A percentile compares a stretch with the other conserved stretches of the same genome.
Conservation (phyloP, 1,284 basidiomycete genomes). For the Farysia itapuensis region DNA sequence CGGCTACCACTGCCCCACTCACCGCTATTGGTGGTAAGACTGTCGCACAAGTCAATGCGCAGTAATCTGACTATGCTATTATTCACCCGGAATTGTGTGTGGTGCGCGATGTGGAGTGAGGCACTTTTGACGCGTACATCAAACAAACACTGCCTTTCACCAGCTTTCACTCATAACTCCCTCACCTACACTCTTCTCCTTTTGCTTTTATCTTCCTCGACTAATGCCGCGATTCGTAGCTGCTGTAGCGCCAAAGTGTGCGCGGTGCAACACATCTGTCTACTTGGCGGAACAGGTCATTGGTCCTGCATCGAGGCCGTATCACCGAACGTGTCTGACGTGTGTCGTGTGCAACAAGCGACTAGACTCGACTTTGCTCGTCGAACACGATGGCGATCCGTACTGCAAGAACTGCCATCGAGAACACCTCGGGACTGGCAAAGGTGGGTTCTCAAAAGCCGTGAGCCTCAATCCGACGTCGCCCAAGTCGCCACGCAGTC, state of each 20-base stretch:
- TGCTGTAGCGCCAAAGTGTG: conserved; percentile 53
- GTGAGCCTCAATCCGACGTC: conserved; percentile 49
- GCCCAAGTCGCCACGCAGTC: conserved; percentile 30
- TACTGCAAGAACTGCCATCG: conserved; percentile 58
- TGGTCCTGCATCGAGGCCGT: conserved; percentile 52
- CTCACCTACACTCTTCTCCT: too few relatives aligned
- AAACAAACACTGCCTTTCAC: too few relatives aligned
- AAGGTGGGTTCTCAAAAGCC: conserved; percentile 53
- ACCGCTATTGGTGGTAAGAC: conserved; percentile 35
- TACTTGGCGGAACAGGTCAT: conserved; percentile 58
- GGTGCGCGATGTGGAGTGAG: too few relatives aligned
- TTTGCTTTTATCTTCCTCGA: too few relatives aligned
- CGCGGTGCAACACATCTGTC: conserved; percentile 53
- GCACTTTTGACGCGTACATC: too few relatives aligned
- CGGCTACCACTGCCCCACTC: conserved; percentile 53
- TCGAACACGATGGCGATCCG: conserved; percentile 58
- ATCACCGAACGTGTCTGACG: conserved; percentile 57
- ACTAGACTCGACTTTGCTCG: conserved; percentile 54
- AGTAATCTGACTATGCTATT: too few relatives aligned
- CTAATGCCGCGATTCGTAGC: conserved; percentile 44
- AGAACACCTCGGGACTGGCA: conserved; percentile 56
- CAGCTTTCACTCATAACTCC: too few relatives aligned
- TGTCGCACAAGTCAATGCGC: too few relatives aligned
- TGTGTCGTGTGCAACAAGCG: conserved; percentile 56
- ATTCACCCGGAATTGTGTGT: too few relatives aligned